phyloP scores from a whole-genome alignment of 768 basidiomycete genomes.

The Mycena alexandri region DNA sequence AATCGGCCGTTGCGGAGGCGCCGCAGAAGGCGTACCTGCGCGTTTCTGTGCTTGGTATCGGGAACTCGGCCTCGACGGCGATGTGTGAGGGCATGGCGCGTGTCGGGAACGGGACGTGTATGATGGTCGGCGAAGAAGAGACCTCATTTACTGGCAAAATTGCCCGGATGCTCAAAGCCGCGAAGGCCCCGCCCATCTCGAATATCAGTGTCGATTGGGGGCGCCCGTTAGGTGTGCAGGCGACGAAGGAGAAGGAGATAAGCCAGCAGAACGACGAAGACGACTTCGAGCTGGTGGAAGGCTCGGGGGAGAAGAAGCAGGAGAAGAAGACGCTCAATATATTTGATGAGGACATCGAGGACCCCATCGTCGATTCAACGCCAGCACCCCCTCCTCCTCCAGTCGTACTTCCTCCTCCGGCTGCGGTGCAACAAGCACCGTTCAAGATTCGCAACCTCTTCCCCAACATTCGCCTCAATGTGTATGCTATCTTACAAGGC shows the following conservation, averaged over 20 bases:
- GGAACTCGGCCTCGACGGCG: slow-evolving; percentile 52
- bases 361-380: slow-evolving; percentile 9
- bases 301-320: not conserved
- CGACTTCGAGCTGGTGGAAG: slow-evolving; percentile 26
- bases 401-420: slow-evolving; percentile 17
- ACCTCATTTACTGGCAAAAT: slow-evolving; percentile 52
- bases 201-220: slow-evolving; percentile 55
- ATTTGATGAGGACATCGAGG: slow-evolving; percentile 26
- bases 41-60: slow-evolving; percentile 62
- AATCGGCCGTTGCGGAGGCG: slow-evolving; percentile 41
- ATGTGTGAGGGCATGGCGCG: slow-evolving; percentile 57
- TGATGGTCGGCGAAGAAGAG: slow-evolving; percentile 53
- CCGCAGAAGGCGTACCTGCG: slow-evolving; percentile 47
- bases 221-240: not conserved
- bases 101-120: slow-evolving; percentile 54
- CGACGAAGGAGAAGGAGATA: not conserved
- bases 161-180: slow-evolving; percentile 54
- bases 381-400: slow-evolving; percentile 25
- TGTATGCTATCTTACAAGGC: slow-evolving; percentile 33
- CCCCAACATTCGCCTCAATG: slow-evolving; percentile 28
- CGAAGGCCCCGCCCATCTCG: slow-evolving; percentile 50
- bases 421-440: slow-evolving; percentile 33
- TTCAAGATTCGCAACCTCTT: slow-evolving; percentile 28
- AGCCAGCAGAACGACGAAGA: slow-evolving; percentile 6
- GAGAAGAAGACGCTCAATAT: slow-evolving; percentile 30